A percentile compares a stretch with the other conserved stretches of the same genome.
phyloP scores from a whole-genome alignment of 108 stramenopile genomes.

The Cyclotella baltica region DNA sequence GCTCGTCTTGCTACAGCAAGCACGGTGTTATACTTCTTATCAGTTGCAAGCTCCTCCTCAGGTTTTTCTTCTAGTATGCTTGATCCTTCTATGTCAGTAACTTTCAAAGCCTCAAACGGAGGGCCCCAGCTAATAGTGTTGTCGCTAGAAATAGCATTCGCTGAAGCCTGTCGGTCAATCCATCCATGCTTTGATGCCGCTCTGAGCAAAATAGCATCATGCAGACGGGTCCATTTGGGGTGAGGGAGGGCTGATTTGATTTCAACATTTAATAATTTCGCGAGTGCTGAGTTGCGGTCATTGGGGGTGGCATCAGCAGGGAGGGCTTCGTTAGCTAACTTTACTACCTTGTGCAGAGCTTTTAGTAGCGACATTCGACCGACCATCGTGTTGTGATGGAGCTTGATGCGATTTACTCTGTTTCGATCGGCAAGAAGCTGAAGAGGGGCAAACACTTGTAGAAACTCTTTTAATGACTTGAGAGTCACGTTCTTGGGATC shows the following conservation, averaged over 20 bases:
- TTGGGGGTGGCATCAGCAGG: slow-evolving; percentile 19
- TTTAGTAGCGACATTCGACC: slow-evolving; percentile 36
- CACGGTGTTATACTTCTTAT: slow-evolving; percentile 40
- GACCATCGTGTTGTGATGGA: slow-evolving; percentile 55
- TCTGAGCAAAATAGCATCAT: slow-evolving; percentile 76
- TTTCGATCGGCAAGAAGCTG: slow-evolving; percentile 74
- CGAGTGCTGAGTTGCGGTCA: slow-evolving; percentile 33
- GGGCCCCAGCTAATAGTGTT: slow-evolving; percentile 70
- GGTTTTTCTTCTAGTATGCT: slow-evolving; percentile 12
- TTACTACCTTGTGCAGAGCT: slow-evolving; percentile 32
- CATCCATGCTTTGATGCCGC: slow-evolving; percentile 86
- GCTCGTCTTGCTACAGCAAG: slow-evolving; percentile 63
- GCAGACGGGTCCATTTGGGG: slow-evolving; percentile 71
- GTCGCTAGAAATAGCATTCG: slow-evolving; percentile 63
- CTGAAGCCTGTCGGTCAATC: slow-evolving; percentile 66
- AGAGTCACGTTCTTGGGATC: slow-evolving; percentile 41
- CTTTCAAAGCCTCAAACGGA: slow-evolving; percentile 60
- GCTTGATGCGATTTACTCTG: slow-evolving; percentile 39
- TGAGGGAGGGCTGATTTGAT: slow-evolving; percentile 64
- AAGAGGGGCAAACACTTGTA: slow-evolving; percentile 69
- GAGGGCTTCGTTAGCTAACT: slow-evolving; percentile 22
- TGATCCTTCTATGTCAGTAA: slow-evolving; percentile 6
- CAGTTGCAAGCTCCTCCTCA: slow-evolving; percentile 11
- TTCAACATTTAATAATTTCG: slow-evolving; percentile 43
- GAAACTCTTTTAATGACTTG: slow-evolving; percentile 55